A percentile compares a stretch with the other conserved stretches of the same genome.
phyloP scores from a whole-genome alignment of 768 basidiomycete species.

The Galerina sulciceps region DNA sequence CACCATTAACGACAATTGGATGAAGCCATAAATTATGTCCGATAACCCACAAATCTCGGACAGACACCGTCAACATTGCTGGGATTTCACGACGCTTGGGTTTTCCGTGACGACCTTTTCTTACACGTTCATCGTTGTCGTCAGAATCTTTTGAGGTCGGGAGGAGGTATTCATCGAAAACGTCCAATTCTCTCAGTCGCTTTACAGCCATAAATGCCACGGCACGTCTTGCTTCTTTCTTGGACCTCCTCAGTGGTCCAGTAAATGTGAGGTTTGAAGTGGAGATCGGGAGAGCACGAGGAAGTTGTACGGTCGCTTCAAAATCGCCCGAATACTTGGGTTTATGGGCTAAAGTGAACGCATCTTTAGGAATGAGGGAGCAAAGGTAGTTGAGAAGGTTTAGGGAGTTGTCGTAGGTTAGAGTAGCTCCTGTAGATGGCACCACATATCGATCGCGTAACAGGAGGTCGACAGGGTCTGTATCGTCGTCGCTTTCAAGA shows the following conservation, averaged over 20 bases:
- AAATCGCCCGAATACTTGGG: slow-evolving; percentile 72
- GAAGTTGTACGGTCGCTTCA: slow-evolving; percentile 60
- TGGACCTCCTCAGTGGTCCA: slow-evolving; percentile 67
- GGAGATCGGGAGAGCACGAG: slow-evolving; percentile 66
- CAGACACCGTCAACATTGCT: slow-evolving; percentile 58
- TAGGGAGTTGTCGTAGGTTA: slow-evolving; percentile 80
- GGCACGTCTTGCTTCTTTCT: slow-evolving; percentile 83
- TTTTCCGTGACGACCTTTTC: slow-evolving; percentile 31
- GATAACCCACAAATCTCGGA: slow-evolving; percentile 71
- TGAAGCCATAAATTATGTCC: slow-evolving; percentile 67
- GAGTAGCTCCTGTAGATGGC: slow-evolving; percentile 71
- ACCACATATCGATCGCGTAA: slow-evolving; percentile 78
- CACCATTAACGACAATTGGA: slow-evolving; percentile 54
- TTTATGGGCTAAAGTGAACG: slow-evolving; percentile 61
- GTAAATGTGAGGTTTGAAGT: slow-evolving; percentile 54
- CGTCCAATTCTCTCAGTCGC: slow-evolving; percentile 66
- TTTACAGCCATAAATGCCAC: slow-evolving; percentile 82
- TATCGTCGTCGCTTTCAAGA: slow-evolving; percentile 45
- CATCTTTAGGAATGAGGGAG: slow-evolving; percentile 73
- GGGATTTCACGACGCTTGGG: slow-evolving; percentile 50
- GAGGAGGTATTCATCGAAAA: slow-evolving; percentile 83
- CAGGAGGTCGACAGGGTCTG: slow-evolving; percentile 57
- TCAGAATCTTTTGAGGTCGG: slow-evolving; percentile 62
- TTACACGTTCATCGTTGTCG: slow-evolving; percentile 50
- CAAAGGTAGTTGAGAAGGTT: slow-evolving; percentile 77